Evolutionary conservation across 2,329 filamentous ascomycete genomes (phyloP).

Genomic region (Knufia fluminis): DNA sequence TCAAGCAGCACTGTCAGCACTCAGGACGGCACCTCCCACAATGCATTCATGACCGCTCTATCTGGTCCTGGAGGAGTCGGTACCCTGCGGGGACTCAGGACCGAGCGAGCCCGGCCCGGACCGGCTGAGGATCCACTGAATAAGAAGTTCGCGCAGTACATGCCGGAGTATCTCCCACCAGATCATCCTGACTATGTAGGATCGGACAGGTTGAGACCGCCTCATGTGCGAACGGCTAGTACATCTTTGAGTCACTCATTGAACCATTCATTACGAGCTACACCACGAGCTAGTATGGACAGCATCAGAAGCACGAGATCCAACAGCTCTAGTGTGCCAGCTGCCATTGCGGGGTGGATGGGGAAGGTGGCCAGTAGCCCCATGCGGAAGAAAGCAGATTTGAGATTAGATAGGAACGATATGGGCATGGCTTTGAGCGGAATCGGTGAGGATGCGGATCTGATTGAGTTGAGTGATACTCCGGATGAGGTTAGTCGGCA

Average conservation of each 20-base stretch:
- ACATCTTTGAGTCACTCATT: background rate
- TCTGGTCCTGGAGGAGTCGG: slow-evolving; percentile 82
- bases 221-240: slow-evolving; percentile 12
- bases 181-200: slow-evolving; percentile 27
- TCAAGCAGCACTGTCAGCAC: slow-evolving; percentile 13
- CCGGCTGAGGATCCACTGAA: slow-evolving; percentile 79
- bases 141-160: slow-evolving; percentile 70
- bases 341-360: slow-evolving; percentile 83
- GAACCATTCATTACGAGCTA: slow-evolving; percentile 26
- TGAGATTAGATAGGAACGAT: slow-evolving; percentile 19
- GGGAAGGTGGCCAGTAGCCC: slow-evolving; percentile 50
- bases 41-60: slow-evolving; percentile 51
- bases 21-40: slow-evolving; percentile 27
- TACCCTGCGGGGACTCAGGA: slow-evolving; percentile 61
- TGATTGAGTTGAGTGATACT: slow-evolving; percentile 34
- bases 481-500: slow-evolving; percentile 9
- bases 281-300: slow-evolving; percentile 32
- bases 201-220: slow-evolving; percentile 24
- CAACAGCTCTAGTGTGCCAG: slow-evolving; percentile 52
- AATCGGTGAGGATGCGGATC: slow-evolving; percentile 22
- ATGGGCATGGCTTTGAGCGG: background rate
- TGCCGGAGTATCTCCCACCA: slow-evolving; percentile 60
- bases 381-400: slow-evolving; percentile 7
- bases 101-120: slow-evolving; percentile 45
- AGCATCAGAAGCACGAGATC: slow-evolving; percentile 37